Conservation (phyloP, 2,329 filamentous ascomycete genomes). For the Fusarium proliferatum region DNA sequence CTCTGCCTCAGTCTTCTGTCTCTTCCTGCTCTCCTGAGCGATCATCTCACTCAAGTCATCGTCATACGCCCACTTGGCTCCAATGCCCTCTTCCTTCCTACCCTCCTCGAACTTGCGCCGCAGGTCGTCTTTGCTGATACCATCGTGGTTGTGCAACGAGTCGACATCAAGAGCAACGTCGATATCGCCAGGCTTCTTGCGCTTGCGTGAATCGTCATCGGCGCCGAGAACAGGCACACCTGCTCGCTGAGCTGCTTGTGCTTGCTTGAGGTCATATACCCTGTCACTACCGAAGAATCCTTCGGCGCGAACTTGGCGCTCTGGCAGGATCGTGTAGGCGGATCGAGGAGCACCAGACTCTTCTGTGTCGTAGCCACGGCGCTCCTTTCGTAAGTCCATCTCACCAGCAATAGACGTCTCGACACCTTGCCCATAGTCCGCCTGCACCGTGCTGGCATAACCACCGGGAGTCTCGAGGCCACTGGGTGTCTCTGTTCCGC, state of each 20-base stretch:
- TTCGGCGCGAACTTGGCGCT: conserved; percentile 84
- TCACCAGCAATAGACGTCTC: conserved; percentile 84
- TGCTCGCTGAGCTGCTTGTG: conserved; percentile 58
- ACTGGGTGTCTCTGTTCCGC: conserved; percentile 77
- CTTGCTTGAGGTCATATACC: conserved; percentile 82
- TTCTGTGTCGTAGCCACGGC: conserved; percentile 88
- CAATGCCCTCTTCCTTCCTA: conserved; percentile 71
- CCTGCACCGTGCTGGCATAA: conserved; percentile 81
- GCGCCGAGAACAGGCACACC: conserved; percentile 80
- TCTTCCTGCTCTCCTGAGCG: conserved; percentile 89
- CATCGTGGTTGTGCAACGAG: conserved; percentile 77
- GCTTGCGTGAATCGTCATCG: conserved; percentile 81
- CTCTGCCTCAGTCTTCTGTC: conserved; percentile 88
- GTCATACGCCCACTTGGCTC: conserved; percentile 78
- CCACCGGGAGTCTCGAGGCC: conserved; percentile 86
- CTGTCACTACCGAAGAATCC: conserved; percentile 98
- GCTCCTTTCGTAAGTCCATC: conserved; percentile 87
- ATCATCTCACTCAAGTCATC: conserved; percentile 98
- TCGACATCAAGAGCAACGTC: conserved; percentile 94
- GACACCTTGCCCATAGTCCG: conserved; percentile 77
- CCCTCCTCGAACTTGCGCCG: conserved; percentile 82
- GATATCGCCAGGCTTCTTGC: conserved; percentile 96
- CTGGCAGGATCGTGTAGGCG: conserved; percentile 90
- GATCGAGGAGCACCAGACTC: conserved; percentile 78
- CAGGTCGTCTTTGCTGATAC: conserved; percentile 86